Base-by-base conservation (phyloP, 306 rosid species). In the Cucurbita pepo region DNA sequence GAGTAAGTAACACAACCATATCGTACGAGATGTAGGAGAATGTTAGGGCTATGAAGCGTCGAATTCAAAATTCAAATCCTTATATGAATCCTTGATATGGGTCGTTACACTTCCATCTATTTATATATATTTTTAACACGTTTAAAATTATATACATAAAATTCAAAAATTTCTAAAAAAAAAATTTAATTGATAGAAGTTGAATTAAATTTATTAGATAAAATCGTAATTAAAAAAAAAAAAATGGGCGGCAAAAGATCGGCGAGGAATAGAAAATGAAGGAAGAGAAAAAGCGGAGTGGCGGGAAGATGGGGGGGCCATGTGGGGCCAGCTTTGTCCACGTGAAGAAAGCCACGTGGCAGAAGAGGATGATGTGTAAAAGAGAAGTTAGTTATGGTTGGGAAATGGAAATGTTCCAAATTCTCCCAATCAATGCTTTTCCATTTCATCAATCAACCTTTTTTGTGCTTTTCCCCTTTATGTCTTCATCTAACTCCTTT, bases 281-380 rank as follows among this genome's bases (percentile, higher is more conserved):
- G 0, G n/a, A 62, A 16, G 8, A 38, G 50, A 63, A 11, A 64
- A 19, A n/a, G 34, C 3, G 34, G 19, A 10, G 50, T 43, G 70
- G 34, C 7, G 7, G 43, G 41, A 40, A 58, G 0, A 4, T 4
- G 52, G 44, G 45, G 45, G 70, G 77, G 82, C 87, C 90, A 88
- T 77, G 87, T 86, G 94, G 94, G 87, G 76, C 87, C 87, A 79
- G 83, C 87, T 88, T 88, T 88, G 65, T 84, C 85, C 94, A 86
- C 81, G 85, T 88, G 93, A 84, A 75, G 10, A 34, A 75, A 54
- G 6, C 86, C 81, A 86, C 81, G 82, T 81, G 86, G 88, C 88
- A 72, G 13, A 78, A 79, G 67, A 77, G 83, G 80, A 83, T 83
- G 21, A 72, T 79, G 79, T 82, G 85, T 71, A 57, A 22, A 75